Percentiles rank a stretch among this genome's conserved stretches.
These are phyloP conservation scores for Bocquillonia castaneifolia DNA, from an alignment of 441 rosid genomes.

Conservation along the genomic window DNA sequence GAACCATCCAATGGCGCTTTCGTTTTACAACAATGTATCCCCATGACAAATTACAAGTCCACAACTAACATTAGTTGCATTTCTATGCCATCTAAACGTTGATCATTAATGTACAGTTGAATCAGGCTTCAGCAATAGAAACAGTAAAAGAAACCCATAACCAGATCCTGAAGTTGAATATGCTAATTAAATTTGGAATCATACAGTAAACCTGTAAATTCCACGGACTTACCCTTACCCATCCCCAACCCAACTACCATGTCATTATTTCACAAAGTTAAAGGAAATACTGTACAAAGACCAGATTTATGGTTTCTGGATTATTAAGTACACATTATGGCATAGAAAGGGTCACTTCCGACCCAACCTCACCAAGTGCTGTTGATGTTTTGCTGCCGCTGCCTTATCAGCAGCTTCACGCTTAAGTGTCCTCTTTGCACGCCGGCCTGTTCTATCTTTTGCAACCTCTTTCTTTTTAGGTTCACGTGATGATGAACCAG, in stretches of 20 bases:
- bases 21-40: neutral
- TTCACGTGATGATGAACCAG: conserved; percentile 53
- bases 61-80: neutral
- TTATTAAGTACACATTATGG: conserved; percentile 14
- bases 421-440: conserved; percentile 86
- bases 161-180: neutral
- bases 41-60: neutral
- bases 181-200: neutral
- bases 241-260: neutral
- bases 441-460: conserved; percentile 50
- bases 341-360: conserved; percentile 25
- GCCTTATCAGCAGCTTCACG: conserved; percentile 96
- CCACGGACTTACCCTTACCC: neutral
- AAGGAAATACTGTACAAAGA: conserved; percentile 36
- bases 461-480: conserved; percentile 52
- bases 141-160: neutral
- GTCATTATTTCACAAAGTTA: conserved; percentile 21
- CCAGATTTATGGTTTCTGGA: conserved; percentile 16
- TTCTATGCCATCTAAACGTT: neutral
- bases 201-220: neutral
- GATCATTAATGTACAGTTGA: neutral
- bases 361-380: conserved; percentile 62
- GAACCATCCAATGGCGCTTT: neutral
- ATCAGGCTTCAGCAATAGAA: neutral
- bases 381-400: conserved; percentile 69